phyloP scores from a whole-genome alignment of 192 early-diverging fungal species.

The Dispira simplex region DNA sequence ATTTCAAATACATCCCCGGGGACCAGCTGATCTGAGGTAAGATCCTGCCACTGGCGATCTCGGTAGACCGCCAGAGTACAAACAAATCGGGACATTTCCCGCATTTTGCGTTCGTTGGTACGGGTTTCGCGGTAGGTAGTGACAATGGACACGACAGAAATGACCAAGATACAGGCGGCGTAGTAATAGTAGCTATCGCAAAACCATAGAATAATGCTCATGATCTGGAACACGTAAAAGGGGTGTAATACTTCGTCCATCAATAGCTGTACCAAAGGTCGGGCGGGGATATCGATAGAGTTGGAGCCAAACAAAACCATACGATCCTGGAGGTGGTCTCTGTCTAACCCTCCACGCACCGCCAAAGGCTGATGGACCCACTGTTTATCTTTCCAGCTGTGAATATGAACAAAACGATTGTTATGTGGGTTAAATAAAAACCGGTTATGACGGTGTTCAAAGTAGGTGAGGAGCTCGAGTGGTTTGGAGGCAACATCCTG shows the following conservation, averaged over 20 bases:
- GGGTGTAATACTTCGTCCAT: slow-evolving; percentile 64
- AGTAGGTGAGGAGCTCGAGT: slow-evolving; percentile 21
- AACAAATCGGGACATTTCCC: slow-evolving; percentile 76
- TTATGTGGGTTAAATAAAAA: slow-evolving; percentile 29
- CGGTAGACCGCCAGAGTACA: slow-evolving; percentile 67
- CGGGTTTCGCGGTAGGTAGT: slow-evolving; percentile 69
- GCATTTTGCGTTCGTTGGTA: slow-evolving; percentile 44
- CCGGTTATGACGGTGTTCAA: slow-evolving; percentile 30
- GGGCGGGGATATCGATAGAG: slow-evolving; percentile 54
- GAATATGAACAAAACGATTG: slow-evolving; percentile 25
- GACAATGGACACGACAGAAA: slow-evolving; percentile 62
- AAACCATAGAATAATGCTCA: slow-evolving; percentile 65
- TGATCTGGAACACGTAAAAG: slow-evolving; percentile 70
- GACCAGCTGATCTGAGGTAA: slow-evolving; percentile 64
- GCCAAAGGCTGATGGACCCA: slow-evolving; percentile 22
- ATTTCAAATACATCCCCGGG: slow-evolving; percentile 93
- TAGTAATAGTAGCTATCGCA: slow-evolving; percentile 93
- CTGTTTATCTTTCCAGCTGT: slow-evolving; percentile 27
- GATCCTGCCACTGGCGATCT: slow-evolving; percentile 28
- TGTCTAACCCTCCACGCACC: slow-evolving; percentile 31
- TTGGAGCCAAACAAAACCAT: slow-evolving; percentile 55
- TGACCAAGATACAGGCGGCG: slow-evolving; percentile 80
- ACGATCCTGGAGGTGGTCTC: slow-evolving; percentile 37
- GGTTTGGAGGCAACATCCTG: slow-evolving; percentile 17
- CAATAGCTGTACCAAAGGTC: slow-evolving; percentile 38